Base-by-base conservation (phyloP, 2,329 filamentous ascomycete species). In the Leptographium lundbergii region DNA sequence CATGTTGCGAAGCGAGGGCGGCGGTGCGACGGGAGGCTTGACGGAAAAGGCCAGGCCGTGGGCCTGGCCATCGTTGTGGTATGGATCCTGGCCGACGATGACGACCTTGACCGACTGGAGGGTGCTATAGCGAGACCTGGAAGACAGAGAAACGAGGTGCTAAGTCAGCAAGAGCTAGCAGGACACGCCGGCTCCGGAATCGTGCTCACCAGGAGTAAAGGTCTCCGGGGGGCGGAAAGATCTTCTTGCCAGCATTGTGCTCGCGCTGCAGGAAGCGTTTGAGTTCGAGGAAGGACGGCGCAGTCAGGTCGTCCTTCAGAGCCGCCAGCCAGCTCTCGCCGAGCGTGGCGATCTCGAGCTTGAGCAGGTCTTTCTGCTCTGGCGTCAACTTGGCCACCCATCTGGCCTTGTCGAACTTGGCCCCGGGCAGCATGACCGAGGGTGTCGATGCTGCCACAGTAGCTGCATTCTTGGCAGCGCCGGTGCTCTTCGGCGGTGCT, bases 41-140 rank as follows among this genome's bases (percentile, higher is more conserved):
- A 97, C 91, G 54, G 90, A 96, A 79, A 99, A 99, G 70, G 89
- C 92, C 61, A 99, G 85, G 51, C 94, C 94, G 72, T 97, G 94
- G 56, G 94, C 94, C 77, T 99, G 94, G 72, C 95, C 95, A 70
- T 84, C 72, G 71, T 95, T 95, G 76, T 99, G 94, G 72, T 99
- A 99, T 3, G 94, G 94, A 70, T 99, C 94, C 75, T 99, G 94
- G 64, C 94, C 94, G 58, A 97, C 73, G 68, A 99, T 91, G 61
- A 99, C 91, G 60, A 88, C 88, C 72, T 95, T 96, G 71, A 97
- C 91, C 17, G 80, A 86, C 74, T 86, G 77, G 66, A 99, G 85
- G 9, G 94, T 91, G 0, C 92, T 96, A 71, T 95, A 88, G 29
- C 91, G 88, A 61, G 92, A 96, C 92, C 92, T 96, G 61, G n/a